Conservation (phyloP, 2,329 filamentous ascomycete species). For the Aplosporella prunicola region DNA sequence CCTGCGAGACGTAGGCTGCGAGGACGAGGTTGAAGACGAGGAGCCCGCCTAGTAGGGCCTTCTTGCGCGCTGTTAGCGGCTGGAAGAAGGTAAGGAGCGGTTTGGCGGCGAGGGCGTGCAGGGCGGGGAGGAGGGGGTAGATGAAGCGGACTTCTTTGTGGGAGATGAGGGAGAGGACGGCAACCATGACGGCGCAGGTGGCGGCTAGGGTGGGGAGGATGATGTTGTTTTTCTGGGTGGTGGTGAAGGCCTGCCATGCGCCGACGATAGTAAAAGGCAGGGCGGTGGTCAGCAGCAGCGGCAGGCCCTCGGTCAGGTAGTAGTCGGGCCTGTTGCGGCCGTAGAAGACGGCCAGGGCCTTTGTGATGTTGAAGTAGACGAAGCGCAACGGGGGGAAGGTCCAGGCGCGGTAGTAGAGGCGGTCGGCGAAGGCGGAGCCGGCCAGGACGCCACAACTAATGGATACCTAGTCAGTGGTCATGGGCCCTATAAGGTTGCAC, state of each 20-base stretch:
- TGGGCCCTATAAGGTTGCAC: constrained; percentile 8
- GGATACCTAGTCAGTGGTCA: neutral
- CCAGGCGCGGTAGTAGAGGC: constrained; percentile 73
- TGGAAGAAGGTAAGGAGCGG: constrained; percentile 16
- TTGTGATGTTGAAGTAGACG: constrained; percentile 81
- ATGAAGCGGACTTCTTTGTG: constrained; percentile 98
- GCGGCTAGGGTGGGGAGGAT: constrained; percentile 25
- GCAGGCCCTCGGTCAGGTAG: constrained; percentile 82
- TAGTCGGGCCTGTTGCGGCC: constrained; percentile 86
- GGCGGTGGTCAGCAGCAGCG: constrained; percentile 73
- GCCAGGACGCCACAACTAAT: constrained; percentile 48
- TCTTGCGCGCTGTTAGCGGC: constrained; percentile 34
- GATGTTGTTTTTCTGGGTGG: constrained; percentile 13
- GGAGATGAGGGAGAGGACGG: constrained; percentile 65
- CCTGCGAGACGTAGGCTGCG: constrained; percentile 61
- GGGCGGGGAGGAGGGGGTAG: constrained; percentile 78
- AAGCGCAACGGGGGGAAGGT: constrained; percentile 82
- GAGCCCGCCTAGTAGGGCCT: constrained; percentile 30
- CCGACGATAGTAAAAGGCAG: constrained; percentile 66
- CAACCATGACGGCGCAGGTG: constrained; percentile 48
- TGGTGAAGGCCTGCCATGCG: constrained; percentile 36
- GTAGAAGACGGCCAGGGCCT: constrained; percentile 86
- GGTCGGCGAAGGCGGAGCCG: constrained; percentile 59
- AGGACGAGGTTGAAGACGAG: constrained; percentile 54
- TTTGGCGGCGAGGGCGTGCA: constrained; percentile 66